A percentile compares a stretch with the other conserved stretches of the same genome.
These are phyloP conservation scores for Penstemon davidsonii DNA, from an alignment of 257 asterid genomes.

Conservation along the genomic window DNA sequence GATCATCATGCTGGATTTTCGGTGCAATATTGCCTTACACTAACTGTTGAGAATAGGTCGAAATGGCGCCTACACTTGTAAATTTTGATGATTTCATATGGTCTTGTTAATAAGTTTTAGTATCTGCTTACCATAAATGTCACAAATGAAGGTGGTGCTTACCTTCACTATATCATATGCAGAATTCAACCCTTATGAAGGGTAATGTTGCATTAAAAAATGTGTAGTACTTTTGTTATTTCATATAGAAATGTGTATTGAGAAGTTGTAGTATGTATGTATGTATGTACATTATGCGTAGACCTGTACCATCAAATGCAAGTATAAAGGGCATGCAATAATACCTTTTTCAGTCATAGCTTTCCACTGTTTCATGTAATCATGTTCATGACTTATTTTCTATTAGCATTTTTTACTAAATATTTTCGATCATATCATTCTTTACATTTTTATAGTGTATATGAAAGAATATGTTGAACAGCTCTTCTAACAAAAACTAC, in stretches of 20 bases:
- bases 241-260: conserved; percentile 7
- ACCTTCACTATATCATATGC: not conserved
- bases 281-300: not conserved
- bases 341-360: not conserved
- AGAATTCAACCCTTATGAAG: not conserved
- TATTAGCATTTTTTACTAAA: too few species aligned
- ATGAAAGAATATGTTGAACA: too few species aligned
- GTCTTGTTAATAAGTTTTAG: not conserved
- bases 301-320: not conserved
- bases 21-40: not conserved
- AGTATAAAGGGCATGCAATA: not conserved
- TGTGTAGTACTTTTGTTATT: not conserved
- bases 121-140: not conserved
- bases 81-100: not conserved
- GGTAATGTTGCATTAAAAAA: conserved; percentile 10
- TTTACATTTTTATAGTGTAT: too few species aligned
- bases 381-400: too few species aligned
- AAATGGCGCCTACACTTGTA: not conserved
- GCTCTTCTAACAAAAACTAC: too few species aligned
- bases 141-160: not conserved
- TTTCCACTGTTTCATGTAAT: not conserved
- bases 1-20: conserved; percentile 9
- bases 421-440: too few species aligned
- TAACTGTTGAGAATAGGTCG: not conserved
- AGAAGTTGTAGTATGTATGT: not conserved